Evolutionary conservation across 805 yeast species (phyloP).

Genomic region (Starmerella bombicola): DNA sequence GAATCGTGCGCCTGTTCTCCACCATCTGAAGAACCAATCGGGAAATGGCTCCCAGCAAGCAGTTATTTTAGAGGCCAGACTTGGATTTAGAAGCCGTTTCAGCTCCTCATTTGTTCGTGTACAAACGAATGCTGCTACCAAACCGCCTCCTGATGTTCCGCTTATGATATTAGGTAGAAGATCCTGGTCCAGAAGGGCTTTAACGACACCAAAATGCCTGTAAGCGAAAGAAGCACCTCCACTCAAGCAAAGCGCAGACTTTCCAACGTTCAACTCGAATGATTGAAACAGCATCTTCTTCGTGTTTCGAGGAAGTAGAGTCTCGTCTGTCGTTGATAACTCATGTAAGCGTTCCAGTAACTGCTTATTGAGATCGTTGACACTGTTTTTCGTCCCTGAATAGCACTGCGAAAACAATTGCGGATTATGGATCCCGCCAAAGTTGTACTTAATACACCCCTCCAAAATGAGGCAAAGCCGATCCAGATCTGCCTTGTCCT

Average conservation of each 20-base stretch:
- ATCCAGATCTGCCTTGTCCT: conserved; percentile 24
- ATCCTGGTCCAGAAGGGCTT: conserved; percentile 56
- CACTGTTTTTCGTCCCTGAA: conserved; percentile 56
- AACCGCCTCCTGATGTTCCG: conserved; percentile 75
- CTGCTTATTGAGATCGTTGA: conserved; percentile 43
- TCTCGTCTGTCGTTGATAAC: conserved; percentile 30
- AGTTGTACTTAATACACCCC: conserved; percentile 56
- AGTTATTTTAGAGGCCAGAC: conserved; percentile 49
- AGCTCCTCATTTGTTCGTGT: conserved; percentile 61
- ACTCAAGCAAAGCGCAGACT: conserved; percentile 55
- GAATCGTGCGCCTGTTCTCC: conserved; percentile 67
- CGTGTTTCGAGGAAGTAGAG: conserved; percentile 29
- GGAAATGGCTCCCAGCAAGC: conserved; percentile 56
- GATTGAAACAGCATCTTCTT: conserved; percentile 46
- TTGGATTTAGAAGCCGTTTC: conserved; percentile 42
- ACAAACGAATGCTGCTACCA: conserved; percentile 60
- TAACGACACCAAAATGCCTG: conserved; percentile 63
- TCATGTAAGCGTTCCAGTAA: conserved; percentile 38
- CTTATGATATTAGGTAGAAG: conserved; percentile 54
- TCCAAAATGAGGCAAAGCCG: conserved; percentile 47
- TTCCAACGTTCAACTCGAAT: conserved; percentile 53
- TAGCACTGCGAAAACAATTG: conserved; percentile 59
- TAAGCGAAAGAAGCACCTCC: conserved; percentile 77
- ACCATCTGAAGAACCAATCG: conserved; percentile 51
- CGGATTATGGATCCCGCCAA: conserved; percentile 68